Percentiles rank a stretch among this genome's conserved stretches.
Conservation (phyloP, 73 alveolate species). For the Breviolum minutum region DNA sequence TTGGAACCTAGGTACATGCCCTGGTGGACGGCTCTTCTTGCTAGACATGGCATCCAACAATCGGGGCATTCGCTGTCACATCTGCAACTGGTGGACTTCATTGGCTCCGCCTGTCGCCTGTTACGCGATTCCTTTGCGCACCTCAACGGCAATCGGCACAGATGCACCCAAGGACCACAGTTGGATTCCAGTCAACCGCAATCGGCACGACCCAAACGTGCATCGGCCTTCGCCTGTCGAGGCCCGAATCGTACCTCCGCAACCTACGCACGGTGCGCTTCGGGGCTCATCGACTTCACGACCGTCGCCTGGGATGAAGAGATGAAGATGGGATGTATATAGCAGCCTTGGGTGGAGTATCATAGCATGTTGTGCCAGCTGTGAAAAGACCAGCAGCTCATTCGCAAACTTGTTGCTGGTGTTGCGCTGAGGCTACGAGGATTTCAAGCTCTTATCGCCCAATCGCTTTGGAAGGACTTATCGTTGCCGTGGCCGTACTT, state of each 20-base stretch:
- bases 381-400: too few relatives aligned
- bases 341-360: too few relatives aligned
- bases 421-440: slow-evolving; percentile 29
- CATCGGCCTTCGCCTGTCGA: neutral
- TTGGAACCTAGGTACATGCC: neutral
- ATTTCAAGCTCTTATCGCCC: slow-evolving; percentile 20
- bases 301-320: slow-evolving; percentile 51
- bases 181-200: too few relatives aligned
- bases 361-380: too few relatives aligned
- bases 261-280: slow-evolving; percentile 78
- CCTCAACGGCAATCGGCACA: neutral
- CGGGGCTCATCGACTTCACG: slow-evolving; percentile 71
- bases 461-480: slow-evolving; percentile 20
- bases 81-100: neutral
- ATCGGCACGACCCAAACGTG: too few relatives aligned
- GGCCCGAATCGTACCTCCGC: slow-evolving; percentile 48
- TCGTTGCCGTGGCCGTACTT: slow-evolving; percentile 76
- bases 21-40: slow-evolving; percentile 38
- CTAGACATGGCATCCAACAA: slow-evolving; percentile 28
- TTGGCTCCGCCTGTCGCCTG: slow-evolving; percentile 20
- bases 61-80: neutral
- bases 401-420: too few relatives aligned
- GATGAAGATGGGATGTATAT: too few relatives aligned
- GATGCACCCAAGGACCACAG: too few relatives aligned
- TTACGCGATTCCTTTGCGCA: slow-evolving; percentile 44